Conservation (phyloP, 805 yeast genomes). For the Vanderwaltozyma yarrowii region DNA sequence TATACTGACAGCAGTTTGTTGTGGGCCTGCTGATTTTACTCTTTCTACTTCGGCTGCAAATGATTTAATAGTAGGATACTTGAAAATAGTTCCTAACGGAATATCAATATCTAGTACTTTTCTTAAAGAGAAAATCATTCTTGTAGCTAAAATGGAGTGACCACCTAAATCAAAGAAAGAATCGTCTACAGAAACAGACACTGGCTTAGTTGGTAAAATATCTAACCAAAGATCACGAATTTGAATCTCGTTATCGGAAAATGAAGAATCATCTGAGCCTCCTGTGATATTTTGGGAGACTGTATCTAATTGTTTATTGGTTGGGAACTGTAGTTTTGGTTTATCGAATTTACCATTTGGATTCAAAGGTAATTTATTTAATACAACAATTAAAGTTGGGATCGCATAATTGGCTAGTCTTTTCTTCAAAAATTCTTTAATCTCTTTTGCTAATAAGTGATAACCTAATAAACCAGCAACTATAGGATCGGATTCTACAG, state of each 20-base stretch:
- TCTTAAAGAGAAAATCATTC: constrained; percentile 90
- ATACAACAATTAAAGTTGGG: constrained; percentile 84
- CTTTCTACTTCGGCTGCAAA: constrained; percentile 68
- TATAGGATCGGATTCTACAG: constrained; percentile 43
- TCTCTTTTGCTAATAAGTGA: constrained; percentile 65
- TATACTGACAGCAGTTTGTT: constrained; percentile 13
- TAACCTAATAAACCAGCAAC: constrained; percentile 73
- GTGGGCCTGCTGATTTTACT: constrained; percentile 33
- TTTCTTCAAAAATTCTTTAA: constrained; percentile 73
- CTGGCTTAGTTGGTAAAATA: constrained; percentile 78
- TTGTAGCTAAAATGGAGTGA: constrained; percentile 91
- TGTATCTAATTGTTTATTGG: constrained; percentile 68
- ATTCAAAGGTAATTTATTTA: constrained; percentile 78
- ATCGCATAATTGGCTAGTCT: constrained; percentile 89
- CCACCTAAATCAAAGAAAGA: constrained; percentile 97
- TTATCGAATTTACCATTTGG: constrained; percentile 98
- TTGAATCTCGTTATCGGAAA: constrained; percentile 54
- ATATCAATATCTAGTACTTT: constrained; percentile 67
- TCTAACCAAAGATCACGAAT: constrained; percentile 78
- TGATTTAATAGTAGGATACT: constrained; percentile 71
- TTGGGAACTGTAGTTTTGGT: constrained; percentile 94
- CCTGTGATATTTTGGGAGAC: constrained; percentile 46
- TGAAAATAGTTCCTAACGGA: constrained; percentile 85
- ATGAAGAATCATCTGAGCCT: constrained; percentile 39
- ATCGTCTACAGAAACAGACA: constrained; percentile 64